Evolutionary conservation across 2,329 filamentous ascomycete genomes (phyloP), one percentile per base, ranked within the genome.

Genomic region (Orbilia brochopaga): DNA sequence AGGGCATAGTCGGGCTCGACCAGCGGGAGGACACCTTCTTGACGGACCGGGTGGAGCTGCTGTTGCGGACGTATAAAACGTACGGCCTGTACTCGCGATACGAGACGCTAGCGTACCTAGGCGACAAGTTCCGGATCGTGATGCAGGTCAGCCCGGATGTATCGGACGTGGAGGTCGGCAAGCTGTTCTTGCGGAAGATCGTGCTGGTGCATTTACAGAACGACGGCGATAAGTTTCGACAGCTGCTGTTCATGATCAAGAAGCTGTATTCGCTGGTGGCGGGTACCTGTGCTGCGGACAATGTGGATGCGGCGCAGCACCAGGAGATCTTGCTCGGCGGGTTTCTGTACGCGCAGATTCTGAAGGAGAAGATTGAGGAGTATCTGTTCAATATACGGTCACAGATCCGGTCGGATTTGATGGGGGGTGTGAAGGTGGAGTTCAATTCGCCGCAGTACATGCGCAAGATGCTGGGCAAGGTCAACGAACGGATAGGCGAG

Each of bases 301-400:
- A 99, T 78, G 93, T 94, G 0, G 94, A 99, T 84, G 91, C 94
- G 10, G 89, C 97, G 17, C 92, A 96, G 77, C 96, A 95, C 79
- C 94, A 99, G 78, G 94, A 99, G 80, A 89, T 97, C 66, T 83
- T 99, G 23, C 85, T 99, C 1, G 93, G 93, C 59, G 93, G 94
- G 7, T 96, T 96, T 78, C 82, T 99, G 11, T 99, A 96, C 78
- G 91, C 91, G 63, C 93, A 94, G 87, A 92, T 99, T 59, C 82
- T 99, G 75, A 99, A 99, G 82, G 94, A 99, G 80, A 87, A 89
- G 66, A 82, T 99, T 8, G 93, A 99, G 72, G 94, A 97, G 79
- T 91, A 93, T 82, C 83, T 99, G 17, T 83, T 85, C n/a, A 86
- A 88, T 6, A 85, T 89, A 19, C 81, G 83, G 35, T 79, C 80